Evolutionary conservation across 805 yeast species (phyloP), one percentile per base, ranked within the genome.

Genomic region (Metschnikowia arizonensis): DNA sequence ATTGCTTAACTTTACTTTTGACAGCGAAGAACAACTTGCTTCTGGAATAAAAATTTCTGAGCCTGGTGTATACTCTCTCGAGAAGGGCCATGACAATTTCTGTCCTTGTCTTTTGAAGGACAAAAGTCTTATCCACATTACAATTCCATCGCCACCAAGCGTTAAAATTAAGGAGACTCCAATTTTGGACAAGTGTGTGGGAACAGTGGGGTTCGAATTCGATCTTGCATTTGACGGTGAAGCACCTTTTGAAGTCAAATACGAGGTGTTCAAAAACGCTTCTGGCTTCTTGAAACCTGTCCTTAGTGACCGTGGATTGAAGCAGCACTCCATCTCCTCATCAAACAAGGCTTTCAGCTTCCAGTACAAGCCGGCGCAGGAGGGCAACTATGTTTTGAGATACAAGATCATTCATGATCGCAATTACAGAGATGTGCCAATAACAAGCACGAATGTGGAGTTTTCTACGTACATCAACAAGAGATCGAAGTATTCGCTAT

Each of bases 101-200:
- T 93, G 99, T 65, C 72, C 77, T 0, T 88, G 95, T 38, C 29
- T 14, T 11, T 15, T 39, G 14, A 39, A 38, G 24, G 30, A 39
- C 15, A 25, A 24, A 8, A 70, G 73, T 10, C 72, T 86, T 17
- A 15, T 38, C 15, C 24, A 21, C n/a, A 28, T 50, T 12, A 36
- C 31, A 12, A 60, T 60, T 2, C 55, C 56, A 2, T 39, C 34
- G 3, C 78, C 77, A 3, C 72, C 75, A 1, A 45, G 40, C 2
- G 66, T 74, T 15, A 58, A 59, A 2, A 71, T 79, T 12, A 36
- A 53, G 1, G 79, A 88, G 1, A 69, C 69, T 11, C 80, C 91
- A 2, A 79, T 91, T 2, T 71, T 80, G 21, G 98, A 91, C 57
- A 79, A 84, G 40, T 93, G 99, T 68, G 85, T 93, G 25, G 99